phyloP scores from a whole-genome alignment of 345 rosid genomes.

The Dimocarpus longan region DNA sequence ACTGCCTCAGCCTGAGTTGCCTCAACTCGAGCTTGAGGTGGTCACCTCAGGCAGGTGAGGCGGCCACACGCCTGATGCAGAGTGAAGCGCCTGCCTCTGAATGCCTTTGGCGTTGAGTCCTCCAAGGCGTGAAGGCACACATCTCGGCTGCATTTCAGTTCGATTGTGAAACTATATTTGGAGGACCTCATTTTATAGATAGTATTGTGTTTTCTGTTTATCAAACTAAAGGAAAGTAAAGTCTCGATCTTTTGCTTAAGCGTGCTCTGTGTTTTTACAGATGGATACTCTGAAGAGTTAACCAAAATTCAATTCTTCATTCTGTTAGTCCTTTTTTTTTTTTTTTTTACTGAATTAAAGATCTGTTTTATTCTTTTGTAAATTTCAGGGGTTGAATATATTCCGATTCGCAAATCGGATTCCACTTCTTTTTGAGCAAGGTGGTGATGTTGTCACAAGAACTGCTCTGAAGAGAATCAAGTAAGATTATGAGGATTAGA shows the following conservation, averaged over 20 bases:
- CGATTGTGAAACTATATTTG: background rate
- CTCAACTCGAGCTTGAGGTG: too few species aligned
- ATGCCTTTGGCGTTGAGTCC: too few species aligned
- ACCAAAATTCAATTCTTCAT: background rate
- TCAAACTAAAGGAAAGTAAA: background rate
- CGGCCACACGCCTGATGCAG: too few species aligned
- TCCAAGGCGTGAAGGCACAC: too few species aligned
- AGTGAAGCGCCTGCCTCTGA: too few species aligned
- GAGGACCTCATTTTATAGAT: background rate
- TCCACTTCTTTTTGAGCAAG: conserved; percentile 98
- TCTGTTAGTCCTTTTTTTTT: background rate
- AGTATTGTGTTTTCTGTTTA: background rate
- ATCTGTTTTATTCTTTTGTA: conserved; percentile 5
- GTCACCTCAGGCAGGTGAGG: too few species aligned
- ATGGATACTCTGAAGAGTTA: background rate
- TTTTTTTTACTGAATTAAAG: background rate
- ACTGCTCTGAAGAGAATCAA: conserved; percentile 90
- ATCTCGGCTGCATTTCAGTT: too few species aligned
- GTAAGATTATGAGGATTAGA: conserved; percentile 40
- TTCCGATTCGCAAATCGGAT: conserved; percentile 95
- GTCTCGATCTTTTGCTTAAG: background rate
- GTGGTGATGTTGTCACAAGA: conserved; percentile 96
- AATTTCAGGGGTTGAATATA: conserved; percentile 78
- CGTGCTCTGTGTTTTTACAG: background rate
- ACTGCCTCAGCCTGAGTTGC: too few species aligned